Evolutionary conservation across 306 rosid species (phyloP).

Genomic region (Oxytropis ochrocephala): DNA sequence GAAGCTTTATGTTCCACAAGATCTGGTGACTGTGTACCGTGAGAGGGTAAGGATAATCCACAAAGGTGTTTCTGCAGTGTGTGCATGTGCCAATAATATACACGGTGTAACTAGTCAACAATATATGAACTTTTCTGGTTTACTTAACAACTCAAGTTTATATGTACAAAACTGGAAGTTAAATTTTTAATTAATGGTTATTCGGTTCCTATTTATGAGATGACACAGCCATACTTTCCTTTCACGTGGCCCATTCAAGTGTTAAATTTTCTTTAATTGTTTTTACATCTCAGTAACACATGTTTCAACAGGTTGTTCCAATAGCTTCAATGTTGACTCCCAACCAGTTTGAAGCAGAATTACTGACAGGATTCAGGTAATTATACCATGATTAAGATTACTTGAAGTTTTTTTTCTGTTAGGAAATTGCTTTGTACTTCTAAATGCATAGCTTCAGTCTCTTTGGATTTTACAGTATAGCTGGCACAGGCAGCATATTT

Average conservation of each 20-base stretch:
- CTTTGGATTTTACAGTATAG: neutral
- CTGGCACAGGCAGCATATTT: neutral
- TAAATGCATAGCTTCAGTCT: neutral
- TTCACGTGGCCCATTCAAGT: neutral
- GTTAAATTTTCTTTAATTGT: constrained; percentile 9
- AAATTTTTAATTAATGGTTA: neutral
- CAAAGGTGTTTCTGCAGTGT: constrained; percentile 5
- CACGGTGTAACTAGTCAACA: neutral
- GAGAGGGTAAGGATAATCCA: constrained; percentile 60
- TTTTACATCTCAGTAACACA: constrained; percentile 24
- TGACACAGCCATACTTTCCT: neutral
- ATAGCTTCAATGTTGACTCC: constrained; percentile 97
- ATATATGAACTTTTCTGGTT: constrained; percentile 11
- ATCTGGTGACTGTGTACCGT: constrained; percentile 80
- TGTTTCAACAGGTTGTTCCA: constrained; percentile 68
- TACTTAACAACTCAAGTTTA: neutral
- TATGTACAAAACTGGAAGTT: constrained; percentile 5
- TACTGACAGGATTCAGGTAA: constrained; percentile 67
- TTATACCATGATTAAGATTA: constrained; percentile 22
- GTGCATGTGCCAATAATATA: constrained; percentile 12
- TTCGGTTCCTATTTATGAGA: neutral
- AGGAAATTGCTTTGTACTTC: neutral
- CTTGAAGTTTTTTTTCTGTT: neutral
- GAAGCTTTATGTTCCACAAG: constrained; percentile 81
- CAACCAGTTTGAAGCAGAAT: constrained; percentile 96